Evolutionary conservation across 306 rosid genomes (phyloP), one percentile per base, ranked within the genome.

Genomic region (Lupinus albus): DNA sequence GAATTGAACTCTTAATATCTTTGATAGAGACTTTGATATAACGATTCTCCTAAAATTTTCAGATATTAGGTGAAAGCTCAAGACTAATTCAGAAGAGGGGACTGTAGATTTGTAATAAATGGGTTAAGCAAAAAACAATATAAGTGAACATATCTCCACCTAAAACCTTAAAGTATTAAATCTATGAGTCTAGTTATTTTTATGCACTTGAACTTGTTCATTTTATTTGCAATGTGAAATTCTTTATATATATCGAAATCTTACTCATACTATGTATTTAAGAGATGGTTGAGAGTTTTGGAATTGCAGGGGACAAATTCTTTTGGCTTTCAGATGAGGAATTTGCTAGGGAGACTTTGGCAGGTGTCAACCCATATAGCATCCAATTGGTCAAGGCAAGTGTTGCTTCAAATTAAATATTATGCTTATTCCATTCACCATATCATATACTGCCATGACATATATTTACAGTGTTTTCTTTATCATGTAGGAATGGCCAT

Each of bases 291-390:
- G 45, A 33, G 11, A 35, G 12, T 14, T 59, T 64, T 44, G 68
- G 16, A 64, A 68, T 5, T 71, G 59, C 59, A 91, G 97, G 87
- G 72, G 96, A 92, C 79, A 83, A 70, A 48, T 87, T 89, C 81
- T 89, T 84, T 70, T 87, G 98, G 98, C 68, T 85, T 49, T 85
- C 89, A 36, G 96, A 92, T 64, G 89, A 78, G 30, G 95, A 87
- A 38, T 82, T 82, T 76, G 86, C 83, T 11, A 79, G 86, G 70
- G 79, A 82, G 48, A 82, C 86, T 48, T 71, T 82, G 71, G 86
- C 86, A 9, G 86, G 86, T 35, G 83, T 66, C 8, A 79, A 82
- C 51, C 86, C 86, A 33, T 56, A 69, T 51, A 71, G 71, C 71
- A 75, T 82, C 58, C 70, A 82, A 63, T 60, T 82, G 21, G 30